Base-by-base conservation (phyloP, 2,329 filamentous ascomycete genomes). In the Lachnellula hyalina region DNA sequence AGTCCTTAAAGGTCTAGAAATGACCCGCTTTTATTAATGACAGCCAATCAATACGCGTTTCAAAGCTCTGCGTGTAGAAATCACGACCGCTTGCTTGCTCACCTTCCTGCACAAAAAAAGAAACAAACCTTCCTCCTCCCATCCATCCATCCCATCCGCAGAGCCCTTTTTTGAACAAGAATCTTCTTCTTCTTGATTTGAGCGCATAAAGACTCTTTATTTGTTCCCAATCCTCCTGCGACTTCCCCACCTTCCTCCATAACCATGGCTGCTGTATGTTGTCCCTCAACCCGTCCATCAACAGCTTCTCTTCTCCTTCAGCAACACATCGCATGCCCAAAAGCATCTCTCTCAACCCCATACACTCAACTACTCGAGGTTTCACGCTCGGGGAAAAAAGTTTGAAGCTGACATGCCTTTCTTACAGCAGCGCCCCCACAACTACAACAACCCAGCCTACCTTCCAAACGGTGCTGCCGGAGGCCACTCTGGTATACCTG, bases 381-480 rank as follows among this genome's bases (percentile, higher is more conserved):
- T 41, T 34, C 21, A 52, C 11, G 25, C 21, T 46, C 6, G 14
- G 19, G 28, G 8, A 6, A 44, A 17, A 9, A 42, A 40, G 25
- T 35, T 44, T 40, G 49, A 52, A 61, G 60, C 65, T 67, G 49
- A 68, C 54, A 21, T 54, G 36, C 12, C 45, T 46, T 56, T 53
- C 48, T 56, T 53, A 47, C 58, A 70, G 68, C 68, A 69, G 66
- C 68, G 68, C 56, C 63, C 67, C 49, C 65, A 69, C 57, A 49
- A 59, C 45, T 67, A 68, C 59, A 66, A 67, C 58, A 68, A 66
- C 56, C 63, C 62, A 57, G 64, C 62, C 54, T 86, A 84, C 72
- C 74, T 86, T 69, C 79, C 82, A 65, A 86, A 87, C 73, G 84
- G 83, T 69, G 79, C 77, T 61, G 72, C 74, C 54, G 73, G 70